These are phyloP conservation scores for Microsporum canis DNA, from an alignment of 2,329 filamentous ascomycete species.

Conservation along the genomic window DNA sequence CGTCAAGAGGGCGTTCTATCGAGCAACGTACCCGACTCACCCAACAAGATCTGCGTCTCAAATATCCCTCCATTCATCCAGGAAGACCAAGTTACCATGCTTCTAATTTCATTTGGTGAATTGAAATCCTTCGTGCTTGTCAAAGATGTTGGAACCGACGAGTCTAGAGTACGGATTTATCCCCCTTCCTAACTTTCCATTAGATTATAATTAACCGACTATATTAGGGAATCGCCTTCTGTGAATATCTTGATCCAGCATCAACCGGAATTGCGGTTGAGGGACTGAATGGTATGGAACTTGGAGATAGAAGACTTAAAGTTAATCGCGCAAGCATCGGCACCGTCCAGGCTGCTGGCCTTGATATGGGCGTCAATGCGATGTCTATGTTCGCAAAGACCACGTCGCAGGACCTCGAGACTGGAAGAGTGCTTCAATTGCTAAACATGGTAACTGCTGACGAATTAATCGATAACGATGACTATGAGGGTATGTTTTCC, in stretches of 20 bases:
- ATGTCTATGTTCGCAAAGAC: constrained; percentile 97
- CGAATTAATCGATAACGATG: constrained; percentile 83
- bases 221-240: constrained; percentile 81
- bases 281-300: constrained; percentile 82
- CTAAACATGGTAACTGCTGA: constrained; percentile 98
- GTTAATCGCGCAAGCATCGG: constrained; percentile 85
- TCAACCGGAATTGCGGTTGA: constrained; percentile 77
- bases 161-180: constrained; percentile 60
- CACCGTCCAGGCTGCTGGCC: constrained; percentile 77
- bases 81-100: constrained; percentile 83
- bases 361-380: constrained; percentile 92
- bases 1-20: constrained; percentile 69
- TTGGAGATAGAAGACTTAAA: constrained; percentile 75
- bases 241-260: constrained; percentile 71
- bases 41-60: constrained; percentile 87
- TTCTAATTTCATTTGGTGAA: constrained; percentile 82
- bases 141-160: constrained; percentile 72
- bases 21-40: constrained; percentile 73
- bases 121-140: constrained; percentile 85
- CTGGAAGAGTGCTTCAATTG: constrained; percentile 75
- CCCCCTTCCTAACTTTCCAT: not conserved
- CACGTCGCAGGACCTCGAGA: constrained; percentile 64
- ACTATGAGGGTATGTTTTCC: constrained; percentile 67
- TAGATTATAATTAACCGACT: not conserved
- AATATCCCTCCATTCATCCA: constrained; percentile 80